Evolutionary conservation across 164 flowering plant genomes (phyloP).

Genomic region (Nymphaea thermarum): DNA sequence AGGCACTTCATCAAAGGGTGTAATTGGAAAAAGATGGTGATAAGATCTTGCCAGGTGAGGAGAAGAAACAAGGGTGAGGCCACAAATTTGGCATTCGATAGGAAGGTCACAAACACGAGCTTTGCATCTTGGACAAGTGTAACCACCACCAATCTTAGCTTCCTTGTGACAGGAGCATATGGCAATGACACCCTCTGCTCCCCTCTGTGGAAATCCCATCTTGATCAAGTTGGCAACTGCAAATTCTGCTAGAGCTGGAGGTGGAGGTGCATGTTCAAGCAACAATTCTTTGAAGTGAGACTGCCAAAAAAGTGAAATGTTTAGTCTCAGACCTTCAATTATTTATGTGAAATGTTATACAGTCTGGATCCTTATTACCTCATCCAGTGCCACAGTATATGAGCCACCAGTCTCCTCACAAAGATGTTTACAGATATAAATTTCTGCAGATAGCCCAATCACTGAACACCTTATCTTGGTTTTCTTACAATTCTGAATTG

Average conservation of each 20-base stretch:
- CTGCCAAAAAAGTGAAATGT: conserved; percentile 21
- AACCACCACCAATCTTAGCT: conserved; percentile 86
- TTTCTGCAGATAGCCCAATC: conserved; percentile 86
- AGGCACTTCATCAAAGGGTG: conserved; percentile 65
- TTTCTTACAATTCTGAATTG: conserved; percentile 72
- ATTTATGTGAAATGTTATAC: not conserved
- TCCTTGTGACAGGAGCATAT: conserved; percentile 94
- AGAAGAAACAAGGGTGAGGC: conserved; percentile 92
- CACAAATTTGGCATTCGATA: conserved; percentile 81
- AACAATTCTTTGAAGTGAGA: conserved; percentile 72
- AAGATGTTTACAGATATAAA: conserved; percentile 81
- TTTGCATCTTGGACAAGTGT: conserved; percentile 95
- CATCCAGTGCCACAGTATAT: conserved; percentile 80
- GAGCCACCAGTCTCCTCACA: conserved; percentile 92
- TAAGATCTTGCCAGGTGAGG: conserved; percentile 98
- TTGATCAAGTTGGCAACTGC: conserved; percentile 79
- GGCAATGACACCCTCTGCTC: conserved; percentile 77
- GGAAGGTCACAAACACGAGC: conserved; percentile 92
- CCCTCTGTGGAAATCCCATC: conserved; percentile 98
- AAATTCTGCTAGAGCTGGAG: conserved; percentile 94
- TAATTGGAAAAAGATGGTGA: conserved; percentile 88
- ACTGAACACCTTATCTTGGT: conserved; percentile 88
- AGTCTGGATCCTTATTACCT: conserved; percentile 22
- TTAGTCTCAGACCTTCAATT: not conserved
- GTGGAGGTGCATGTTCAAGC: conserved; percentile 92